Percentiles rank a stretch among this genome's conserved stretches.
Conservation (phyloP, 129 eudicot species). For the Dittrichia graveolens region DNA sequence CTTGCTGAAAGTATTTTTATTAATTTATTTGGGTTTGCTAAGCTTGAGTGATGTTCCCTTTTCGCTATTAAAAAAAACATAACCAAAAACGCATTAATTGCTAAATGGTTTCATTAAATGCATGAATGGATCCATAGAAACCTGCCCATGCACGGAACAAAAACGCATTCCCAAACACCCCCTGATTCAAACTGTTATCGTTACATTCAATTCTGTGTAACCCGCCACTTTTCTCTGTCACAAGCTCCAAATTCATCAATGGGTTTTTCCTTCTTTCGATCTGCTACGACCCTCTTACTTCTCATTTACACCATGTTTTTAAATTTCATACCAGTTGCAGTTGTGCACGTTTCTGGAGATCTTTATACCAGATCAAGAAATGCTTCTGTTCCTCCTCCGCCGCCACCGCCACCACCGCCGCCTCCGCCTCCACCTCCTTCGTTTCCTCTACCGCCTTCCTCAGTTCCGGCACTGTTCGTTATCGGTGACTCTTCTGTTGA, state of each 20-base stretch:
- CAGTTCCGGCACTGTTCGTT: slow-evolving; percentile 69
- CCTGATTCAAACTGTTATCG: slow-evolving; percentile 3
- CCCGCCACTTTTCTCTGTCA: slow-evolving; percentile 34
- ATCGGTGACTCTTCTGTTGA: slow-evolving; percentile 97
- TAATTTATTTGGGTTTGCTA: no score
- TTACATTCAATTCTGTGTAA: background rate
- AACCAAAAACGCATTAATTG: no score
- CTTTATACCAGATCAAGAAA: slow-evolving; percentile 35
- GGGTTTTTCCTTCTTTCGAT: slow-evolving; percentile 24
- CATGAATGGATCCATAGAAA: no score
- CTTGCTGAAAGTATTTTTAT: no score
- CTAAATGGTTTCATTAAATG: no score
- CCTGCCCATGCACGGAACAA: no score
- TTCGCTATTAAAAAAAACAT: no score
- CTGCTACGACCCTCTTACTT: slow-evolving; percentile 18
- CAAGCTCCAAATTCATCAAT: slow-evolving; percentile 32
- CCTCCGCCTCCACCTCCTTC: background rate
- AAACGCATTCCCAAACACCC: background rate
- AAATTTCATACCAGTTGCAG: slow-evolving; percentile 26
- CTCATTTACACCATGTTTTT: slow-evolving; percentile 20
- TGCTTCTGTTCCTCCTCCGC: slow-evolving; percentile 21
- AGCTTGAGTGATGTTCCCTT: no score
- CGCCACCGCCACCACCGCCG: background rate
- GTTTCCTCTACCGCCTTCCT: slow-evolving; percentile 17
- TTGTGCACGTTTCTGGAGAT: slow-evolving; percentile 33